A percentile compares a stretch with the other conserved stretches of the same genome.
phyloP scores from a whole-genome alignment of 2,329 filamentous ascomycete species.

The Neopestalotiopsis sp. region DNA sequence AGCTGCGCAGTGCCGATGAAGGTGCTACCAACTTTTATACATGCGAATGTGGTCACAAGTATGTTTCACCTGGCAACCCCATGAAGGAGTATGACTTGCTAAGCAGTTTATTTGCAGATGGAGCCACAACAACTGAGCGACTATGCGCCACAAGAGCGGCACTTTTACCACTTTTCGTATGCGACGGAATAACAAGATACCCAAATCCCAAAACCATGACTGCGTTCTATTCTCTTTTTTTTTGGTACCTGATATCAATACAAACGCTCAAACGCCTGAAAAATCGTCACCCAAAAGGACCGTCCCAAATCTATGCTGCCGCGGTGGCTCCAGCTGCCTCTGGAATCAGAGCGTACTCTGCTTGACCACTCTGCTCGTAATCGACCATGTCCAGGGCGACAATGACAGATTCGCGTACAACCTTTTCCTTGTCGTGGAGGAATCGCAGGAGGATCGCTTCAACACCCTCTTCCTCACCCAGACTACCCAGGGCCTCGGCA shows the following conservation, averaged over 20 bases:
- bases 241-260: constrained; percentile 23
- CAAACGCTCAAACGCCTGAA: constrained; percentile 13
- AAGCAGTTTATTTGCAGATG: constrained; percentile 17
- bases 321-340: constrained; percentile 53
- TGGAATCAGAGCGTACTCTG: constrained; percentile 91
- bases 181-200: constrained; percentile 8
- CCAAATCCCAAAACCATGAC: constrained; percentile 3
- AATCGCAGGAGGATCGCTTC: constrained; percentile 84
- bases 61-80: constrained; percentile 38
- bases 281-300: neutral
- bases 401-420: constrained; percentile 92
- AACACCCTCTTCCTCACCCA: constrained; percentile 92
- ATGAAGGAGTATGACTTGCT: constrained; percentile 14
- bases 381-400: constrained; percentile 98
- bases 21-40: constrained; percentile 90
- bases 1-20: constrained; percentile 92
- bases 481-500: constrained; percentile 90
- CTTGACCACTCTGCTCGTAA: constrained; percentile 86
- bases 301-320: constrained; percentile 30
- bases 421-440: constrained; percentile 86
- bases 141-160: neutral
- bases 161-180: neutral
- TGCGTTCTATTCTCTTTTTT: constrained; percentile 14
- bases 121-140: constrained; percentile 51
- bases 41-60: constrained; percentile 88